A percentile compares a stretch with the other conserved stretches of the same genome.
These are phyloP conservation scores for Peronospora farinosa DNA, from an alignment of 352 stramenopile species.

Conservation along the genomic window DNA sequence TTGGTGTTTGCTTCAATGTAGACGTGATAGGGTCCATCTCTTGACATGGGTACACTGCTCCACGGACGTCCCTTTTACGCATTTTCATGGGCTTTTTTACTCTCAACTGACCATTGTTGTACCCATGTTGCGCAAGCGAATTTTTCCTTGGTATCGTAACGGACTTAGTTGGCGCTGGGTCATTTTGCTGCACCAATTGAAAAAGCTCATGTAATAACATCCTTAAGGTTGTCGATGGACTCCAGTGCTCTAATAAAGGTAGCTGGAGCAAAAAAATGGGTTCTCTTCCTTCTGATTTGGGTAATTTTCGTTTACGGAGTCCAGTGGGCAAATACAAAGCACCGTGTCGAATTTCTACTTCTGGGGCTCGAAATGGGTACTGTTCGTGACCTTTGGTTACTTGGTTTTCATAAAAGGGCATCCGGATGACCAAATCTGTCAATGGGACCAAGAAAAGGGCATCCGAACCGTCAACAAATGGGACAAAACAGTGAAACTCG, in stretches of 20 bases:
- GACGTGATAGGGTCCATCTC: conserved; percentile 57
- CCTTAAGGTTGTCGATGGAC: conserved; percentile 61
- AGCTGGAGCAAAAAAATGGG: conserved; percentile 40
- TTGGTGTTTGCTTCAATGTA: conserved; percentile 45
- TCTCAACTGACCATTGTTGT: conserved; percentile 1
- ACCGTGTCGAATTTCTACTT: conserved; percentile 43
- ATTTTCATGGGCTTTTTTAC: conserved; percentile 45
- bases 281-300: conserved; percentile 12
- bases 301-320: conserved; percentile 28
- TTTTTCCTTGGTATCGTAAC: conserved; percentile 7
- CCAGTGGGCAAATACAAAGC: conserved; percentile 48
- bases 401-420: conserved; percentile 41
- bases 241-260: conserved; percentile 60
- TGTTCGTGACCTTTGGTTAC: conserved; percentile 33
- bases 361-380: conserved; percentile 55
- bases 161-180: conserved; percentile 33
- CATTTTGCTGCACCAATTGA: conserved; percentile 43
- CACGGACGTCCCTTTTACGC: conserved; percentile 63
- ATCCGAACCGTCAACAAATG: conserved; percentile 65
- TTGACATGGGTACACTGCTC: conserved; percentile 59
- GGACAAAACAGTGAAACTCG: conserved; percentile 72
- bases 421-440: conserved; percentile 44
- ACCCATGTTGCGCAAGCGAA: not conserved
- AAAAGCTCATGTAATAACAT: conserved; percentile 74
- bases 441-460: conserved; percentile 58